Base-by-base conservation (phyloP, 208 protist genomes). In the Crithidia acanthocephali region DNA sequence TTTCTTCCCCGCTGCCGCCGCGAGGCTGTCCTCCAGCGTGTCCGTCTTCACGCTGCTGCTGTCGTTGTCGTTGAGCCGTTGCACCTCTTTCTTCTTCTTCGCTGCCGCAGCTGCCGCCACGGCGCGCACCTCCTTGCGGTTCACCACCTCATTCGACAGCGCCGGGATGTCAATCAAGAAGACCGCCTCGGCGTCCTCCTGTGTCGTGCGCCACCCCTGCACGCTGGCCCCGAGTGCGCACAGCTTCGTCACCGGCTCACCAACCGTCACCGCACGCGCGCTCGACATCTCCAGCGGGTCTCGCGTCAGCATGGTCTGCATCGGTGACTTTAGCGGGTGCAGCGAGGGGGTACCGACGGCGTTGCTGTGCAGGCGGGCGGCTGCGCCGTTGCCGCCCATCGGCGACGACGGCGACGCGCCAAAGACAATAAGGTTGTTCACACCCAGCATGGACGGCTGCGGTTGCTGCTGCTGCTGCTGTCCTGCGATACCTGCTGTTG, bases 131-230 rank as follows among this genome's bases (percentile, higher is more conserved):
- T 63, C 53, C n/a, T 65, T 50, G 3, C 52, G 68, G 13, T 78
- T 35, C 27, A 74, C 69, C 8, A 74, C 52, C 32, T 68, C 69
- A 32, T 62, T 63, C 23, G 69, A 61, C 37, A 84, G 25, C 27
- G 76, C 82, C 11, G 88, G 86, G 45, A 91, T 86, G 73, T 80
- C 30, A 23, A 94, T 72, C 47, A 88, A 47, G 62, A 94, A 94
- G 13, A 76, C 86, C 28, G 80, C 75, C 76, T 93, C 83, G 2
- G 87, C 87, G 56, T 95, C 90, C 56, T 95, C 90, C 62, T 95
- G 90, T 6, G 87, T 92, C 8, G 77, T 62, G 18, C 90, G 85
- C 87, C 90, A 95, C 15, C 90, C 90, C 44, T 93, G 90, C 48
- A 95, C 86, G 23, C 85, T 90, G 4, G 76, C 84, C 0, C 76